These are phyloP conservation scores for Serendipita sp. DNA, from an alignment of 768 basidiomycete species.

Conservation along the genomic window DNA sequence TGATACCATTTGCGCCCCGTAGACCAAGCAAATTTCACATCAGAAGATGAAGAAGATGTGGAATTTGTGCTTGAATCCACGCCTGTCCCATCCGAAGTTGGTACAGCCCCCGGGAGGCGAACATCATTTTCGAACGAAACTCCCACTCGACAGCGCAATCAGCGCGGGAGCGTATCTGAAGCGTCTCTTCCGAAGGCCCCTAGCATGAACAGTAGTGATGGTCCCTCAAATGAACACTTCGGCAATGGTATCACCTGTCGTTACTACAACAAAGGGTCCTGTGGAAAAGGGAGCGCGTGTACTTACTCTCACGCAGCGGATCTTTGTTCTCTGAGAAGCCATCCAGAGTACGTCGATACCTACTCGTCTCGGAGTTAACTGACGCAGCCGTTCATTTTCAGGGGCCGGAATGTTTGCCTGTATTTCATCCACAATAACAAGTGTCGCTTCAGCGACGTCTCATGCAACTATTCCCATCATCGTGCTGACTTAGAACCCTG, in stretches of 20 bases:
- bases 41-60: not conserved
- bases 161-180: not conserved
- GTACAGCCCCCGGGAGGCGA: not conserved
- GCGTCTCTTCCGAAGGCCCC: not conserved
- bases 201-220: not conserved
- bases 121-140: not conserved
- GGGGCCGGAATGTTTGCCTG: constrained; percentile 8
- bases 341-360: not conserved
- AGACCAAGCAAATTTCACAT: not conserved
- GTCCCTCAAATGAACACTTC: not conserved
- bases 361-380: not conserved
- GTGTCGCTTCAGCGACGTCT: not conserved
- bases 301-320: constrained; percentile 6
- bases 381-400: not conserved
- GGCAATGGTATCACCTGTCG: constrained; percentile 8
- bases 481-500: not conserved
- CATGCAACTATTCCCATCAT: constrained; percentile 1
- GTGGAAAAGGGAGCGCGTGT: not conserved
- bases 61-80: not conserved
- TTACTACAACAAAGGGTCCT: constrained; percentile 7
- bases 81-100: not conserved
- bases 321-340: not conserved
- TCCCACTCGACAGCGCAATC: not conserved
- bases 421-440: constrained; percentile 6
- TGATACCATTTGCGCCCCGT: not conserved